These are phyloP conservation scores for Amylocarpus encephaloides DNA, from an alignment of 2,329 filamentous ascomycete species.

Conservation along the genomic window DNA sequence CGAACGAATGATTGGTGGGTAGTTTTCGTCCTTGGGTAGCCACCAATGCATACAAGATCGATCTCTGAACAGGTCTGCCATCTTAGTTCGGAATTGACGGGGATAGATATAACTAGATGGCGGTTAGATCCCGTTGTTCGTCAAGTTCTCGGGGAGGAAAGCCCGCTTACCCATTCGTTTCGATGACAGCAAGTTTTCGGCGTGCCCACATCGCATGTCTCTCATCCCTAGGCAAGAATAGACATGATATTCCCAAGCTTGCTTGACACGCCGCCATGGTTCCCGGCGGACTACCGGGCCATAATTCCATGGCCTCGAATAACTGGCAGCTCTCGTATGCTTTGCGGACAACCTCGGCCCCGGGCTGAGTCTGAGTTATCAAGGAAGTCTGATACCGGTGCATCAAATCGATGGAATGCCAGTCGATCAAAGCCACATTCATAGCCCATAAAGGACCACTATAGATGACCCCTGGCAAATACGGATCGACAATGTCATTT, in stretches of 20 bases:
- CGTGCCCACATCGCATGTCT: conserved; percentile 74
- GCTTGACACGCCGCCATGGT: conserved; percentile 68
- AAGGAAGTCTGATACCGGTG: conserved; percentile 67
- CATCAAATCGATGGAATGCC: conserved; percentile 73
- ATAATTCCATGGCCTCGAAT: conserved; percentile 71
- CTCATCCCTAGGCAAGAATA: conserved; percentile 73
- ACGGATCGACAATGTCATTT: conserved; percentile 69
- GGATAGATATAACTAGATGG: conserved; percentile 75
- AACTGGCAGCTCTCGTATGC: conserved; percentile 69
- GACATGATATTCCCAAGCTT: conserved; percentile 64
- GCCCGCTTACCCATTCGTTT: conserved; percentile 65
- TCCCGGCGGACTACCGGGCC: conserved; percentile 63
- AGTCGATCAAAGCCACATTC: conserved; percentile 70
- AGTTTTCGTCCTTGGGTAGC: conserved; percentile 76
- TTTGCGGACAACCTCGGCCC: conserved; percentile 50
- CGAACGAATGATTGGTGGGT: conserved; percentile 65
- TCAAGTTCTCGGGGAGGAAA: background rate
- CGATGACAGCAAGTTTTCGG: conserved; percentile 70
- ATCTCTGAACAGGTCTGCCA: conserved; percentile 70
- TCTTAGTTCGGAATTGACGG: conserved; percentile 62
- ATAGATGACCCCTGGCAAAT: conserved; percentile 62
- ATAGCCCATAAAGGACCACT: conserved; percentile 64
- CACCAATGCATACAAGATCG: conserved; percentile 75
- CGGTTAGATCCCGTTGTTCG: conserved; percentile 5
- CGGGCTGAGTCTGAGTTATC: conserved; percentile 41